phyloP scores from a whole-genome alignment of 352 stramenopile genomes.

The Phytophthora ohioensis region DNA sequence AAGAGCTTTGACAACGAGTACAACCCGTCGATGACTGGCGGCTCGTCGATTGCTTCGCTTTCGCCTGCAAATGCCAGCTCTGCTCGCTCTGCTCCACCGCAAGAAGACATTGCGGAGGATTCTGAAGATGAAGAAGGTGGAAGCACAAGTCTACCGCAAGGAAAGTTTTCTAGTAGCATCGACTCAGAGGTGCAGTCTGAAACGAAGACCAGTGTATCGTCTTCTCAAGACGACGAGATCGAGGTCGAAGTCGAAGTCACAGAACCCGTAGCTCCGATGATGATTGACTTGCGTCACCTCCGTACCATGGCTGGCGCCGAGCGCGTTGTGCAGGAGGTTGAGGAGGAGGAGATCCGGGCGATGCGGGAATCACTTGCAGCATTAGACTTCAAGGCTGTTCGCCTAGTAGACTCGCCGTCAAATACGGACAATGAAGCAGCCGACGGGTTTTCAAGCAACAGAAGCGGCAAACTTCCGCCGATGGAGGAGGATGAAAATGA shows the following conservation, averaged over 20 bases:
- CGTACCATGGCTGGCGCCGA: constrained; percentile 46
- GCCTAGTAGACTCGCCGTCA: constrained; percentile 25
- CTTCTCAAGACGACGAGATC: constrained; percentile 32
- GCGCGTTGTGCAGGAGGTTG: constrained; percentile 42
- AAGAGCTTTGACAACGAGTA: constrained; percentile 37
- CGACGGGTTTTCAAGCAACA: constrained; percentile 29
- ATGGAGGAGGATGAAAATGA: constrained; percentile 41
- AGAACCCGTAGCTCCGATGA: constrained; percentile 30
- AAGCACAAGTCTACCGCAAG: constrained; percentile 16
- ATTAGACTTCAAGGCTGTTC: constrained; percentile 39
- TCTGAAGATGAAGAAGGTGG: constrained; percentile 20
- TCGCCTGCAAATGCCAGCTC: constrained; percentile 20
- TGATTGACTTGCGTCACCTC: constrained; percentile 50
- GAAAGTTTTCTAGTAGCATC: constrained; percentile 25
- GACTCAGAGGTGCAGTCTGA: constrained; percentile 39
- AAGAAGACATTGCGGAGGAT: constrained; percentile 13
- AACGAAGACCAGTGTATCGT: constrained; percentile 46
- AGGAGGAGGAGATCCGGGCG: constrained; percentile 42
- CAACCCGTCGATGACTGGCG: constrained; percentile 16
- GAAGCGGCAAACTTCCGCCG: constrained; percentile 28
- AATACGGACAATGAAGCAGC: constrained; percentile 7
- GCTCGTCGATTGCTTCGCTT: constrained; percentile 25
- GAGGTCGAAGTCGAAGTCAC: constrained; percentile 28
- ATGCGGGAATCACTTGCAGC: constrained; percentile 46
- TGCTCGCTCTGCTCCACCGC: constrained; percentile 14